These are phyloP conservation scores for Kodamaea restingae DNA, from an alignment of 805 yeast genomes.

Conservation along the genomic window DNA sequence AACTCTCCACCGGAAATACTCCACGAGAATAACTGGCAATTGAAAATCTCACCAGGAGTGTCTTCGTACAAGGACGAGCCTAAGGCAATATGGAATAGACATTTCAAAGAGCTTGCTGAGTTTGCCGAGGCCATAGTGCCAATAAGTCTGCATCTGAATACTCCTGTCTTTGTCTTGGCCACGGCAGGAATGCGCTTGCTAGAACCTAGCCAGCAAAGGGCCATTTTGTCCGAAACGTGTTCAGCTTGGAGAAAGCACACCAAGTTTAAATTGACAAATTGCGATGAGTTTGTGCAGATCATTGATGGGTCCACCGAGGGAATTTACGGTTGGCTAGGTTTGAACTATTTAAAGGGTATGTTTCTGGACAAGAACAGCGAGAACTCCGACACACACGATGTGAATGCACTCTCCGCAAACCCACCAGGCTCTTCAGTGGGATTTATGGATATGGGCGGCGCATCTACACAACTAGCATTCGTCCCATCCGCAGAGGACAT, in stretches of 20 bases:
- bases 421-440: conserved; percentile 53
- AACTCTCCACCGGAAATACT: conserved; percentile 64
- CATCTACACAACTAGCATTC: conserved; percentile 93
- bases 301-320: conserved; percentile 97
- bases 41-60: conserved; percentile 78
- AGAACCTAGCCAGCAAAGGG: conserved; percentile 47
- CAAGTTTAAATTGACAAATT: conserved; percentile 52
- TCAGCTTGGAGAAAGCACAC: conserved; percentile 48
- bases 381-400: neutral
- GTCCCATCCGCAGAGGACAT: conserved; percentile 69
- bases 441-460: conserved; percentile 99
- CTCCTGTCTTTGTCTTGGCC: conserved; percentile 88
- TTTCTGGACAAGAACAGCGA: neutral
- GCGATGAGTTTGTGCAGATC: conserved; percentile 70
- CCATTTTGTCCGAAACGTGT: conserved; percentile 62
- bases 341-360: conserved; percentile 72
- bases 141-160: conserved; percentile 47
- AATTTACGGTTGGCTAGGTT: conserved; percentile 89
- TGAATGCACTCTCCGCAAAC: neutral
- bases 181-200: conserved; percentile 96
- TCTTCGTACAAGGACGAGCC: conserved; percentile 57
- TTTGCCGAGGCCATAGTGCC: conserved; percentile 76
- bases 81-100: conserved; percentile 62
- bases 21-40: conserved; percentile 65
- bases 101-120: conserved; percentile 59